Percentiles rank a stretch among this genome's conserved stretches.
Conservation (phyloP, 805 yeast genomes). For the Lachancea lanzarotensis region DNA sequence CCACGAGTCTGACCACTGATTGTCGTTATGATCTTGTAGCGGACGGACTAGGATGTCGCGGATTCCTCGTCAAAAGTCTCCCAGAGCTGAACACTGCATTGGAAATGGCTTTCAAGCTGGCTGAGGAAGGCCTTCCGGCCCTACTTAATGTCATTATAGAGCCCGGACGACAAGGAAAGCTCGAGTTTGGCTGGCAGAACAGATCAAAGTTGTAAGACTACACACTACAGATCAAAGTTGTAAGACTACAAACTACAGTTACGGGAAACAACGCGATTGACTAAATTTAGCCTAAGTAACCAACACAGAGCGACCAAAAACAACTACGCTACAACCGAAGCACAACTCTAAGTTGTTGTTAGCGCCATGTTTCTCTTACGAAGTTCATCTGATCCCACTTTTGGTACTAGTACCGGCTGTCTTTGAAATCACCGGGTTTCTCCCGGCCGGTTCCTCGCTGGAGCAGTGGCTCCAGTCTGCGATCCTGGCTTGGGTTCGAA, state of each 20-base stretch:
- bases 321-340: too few relatives aligned
- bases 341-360: too few relatives aligned
- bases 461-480: constrained; percentile 4
- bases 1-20: constrained; percentile 52
- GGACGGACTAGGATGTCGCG: constrained; percentile 49
- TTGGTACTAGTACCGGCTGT: background rate
- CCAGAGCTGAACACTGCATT: constrained; percentile 35
- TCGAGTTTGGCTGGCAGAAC: constrained; percentile 68
- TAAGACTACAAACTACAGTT: too few relatives aligned
- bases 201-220: constrained; percentile 20
- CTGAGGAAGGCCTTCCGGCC: constrained; percentile 33
- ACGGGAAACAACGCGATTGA: too few relatives aligned
- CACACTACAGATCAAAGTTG: too few relatives aligned
- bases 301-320: too few relatives aligned
- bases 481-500: constrained; percentile 6
- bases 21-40: constrained; percentile 55
- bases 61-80: constrained; percentile 40
- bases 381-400: background rate
- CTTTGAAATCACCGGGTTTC: background rate
- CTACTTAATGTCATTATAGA: constrained; percentile 58
- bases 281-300: too few relatives aligned
- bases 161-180: constrained; percentile 46
- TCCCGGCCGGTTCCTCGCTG: constrained; percentile 1
- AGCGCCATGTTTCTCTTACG: background rate
- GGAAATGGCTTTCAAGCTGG: constrained; percentile 33